phyloP scores from a whole-genome alignment of 305 asterid genomes.

The Fraxinus baroniana region DNA sequence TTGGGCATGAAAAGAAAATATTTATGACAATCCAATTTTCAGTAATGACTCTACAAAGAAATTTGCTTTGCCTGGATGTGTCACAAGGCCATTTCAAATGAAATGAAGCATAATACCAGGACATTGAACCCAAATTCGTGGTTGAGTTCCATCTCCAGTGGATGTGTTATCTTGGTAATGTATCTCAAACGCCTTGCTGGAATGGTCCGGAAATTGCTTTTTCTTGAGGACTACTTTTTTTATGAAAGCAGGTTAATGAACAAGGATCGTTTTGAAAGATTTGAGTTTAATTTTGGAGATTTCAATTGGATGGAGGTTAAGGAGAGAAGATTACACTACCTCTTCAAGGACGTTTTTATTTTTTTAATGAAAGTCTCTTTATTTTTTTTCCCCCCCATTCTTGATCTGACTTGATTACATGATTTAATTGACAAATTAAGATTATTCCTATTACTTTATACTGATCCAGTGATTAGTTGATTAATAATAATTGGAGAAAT shows the following conservation, averaged over 20 bases:
- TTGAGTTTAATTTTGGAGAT: background rate
- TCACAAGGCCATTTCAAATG: background rate
- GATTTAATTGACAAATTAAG: no score
- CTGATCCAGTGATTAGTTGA: no score
- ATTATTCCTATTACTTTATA: no score
- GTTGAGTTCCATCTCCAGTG: background rate
- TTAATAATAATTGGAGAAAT: no score
- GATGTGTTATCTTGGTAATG: background rate
- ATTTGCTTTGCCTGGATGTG: background rate
- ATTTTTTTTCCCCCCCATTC: no score
- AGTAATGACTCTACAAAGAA: background rate
- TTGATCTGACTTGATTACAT: no score
- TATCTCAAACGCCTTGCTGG: background rate
- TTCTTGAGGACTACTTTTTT: background rate
- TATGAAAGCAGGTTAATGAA: background rate
- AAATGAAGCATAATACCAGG: background rate
- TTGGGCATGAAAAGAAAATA: background rate
- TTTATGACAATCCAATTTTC: background rate
- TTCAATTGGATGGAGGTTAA: background rate
- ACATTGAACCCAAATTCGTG: background rate
- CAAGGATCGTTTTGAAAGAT: background rate
- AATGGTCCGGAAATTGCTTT: background rate
- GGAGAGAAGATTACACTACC: background rate
- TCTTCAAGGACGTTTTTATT: background rate
- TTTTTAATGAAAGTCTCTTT: no score